phyloP scores from a whole-genome alignment of 495 filamentous ascomycete species.

The Niebla homalea region DNA sequence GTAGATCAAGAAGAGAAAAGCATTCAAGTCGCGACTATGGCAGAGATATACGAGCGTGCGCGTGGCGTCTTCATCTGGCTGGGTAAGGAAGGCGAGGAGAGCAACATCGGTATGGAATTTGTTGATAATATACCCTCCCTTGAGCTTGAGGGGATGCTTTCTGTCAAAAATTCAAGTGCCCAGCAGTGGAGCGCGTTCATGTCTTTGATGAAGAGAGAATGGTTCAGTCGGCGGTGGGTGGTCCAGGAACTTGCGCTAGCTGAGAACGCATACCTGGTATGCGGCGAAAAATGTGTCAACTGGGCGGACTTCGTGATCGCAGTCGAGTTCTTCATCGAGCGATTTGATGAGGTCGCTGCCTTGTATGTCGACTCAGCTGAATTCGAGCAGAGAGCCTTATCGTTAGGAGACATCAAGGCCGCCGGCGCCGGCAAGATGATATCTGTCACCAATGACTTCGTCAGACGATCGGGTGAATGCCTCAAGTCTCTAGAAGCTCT shows the following conservation, averaged over 20 bases:
- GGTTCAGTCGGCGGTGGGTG: slow-evolving; percentile 27
- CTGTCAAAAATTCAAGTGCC: neutral
- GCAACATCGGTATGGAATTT: slow-evolving; percentile 4
- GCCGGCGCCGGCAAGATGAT: too few relatives aligned
- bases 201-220: slow-evolving; percentile 21
- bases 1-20: slow-evolving; percentile 18
- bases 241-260: slow-evolving; percentile 28
- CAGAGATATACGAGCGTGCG: slow-evolving; percentile 19
- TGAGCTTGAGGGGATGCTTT: too few relatives aligned
- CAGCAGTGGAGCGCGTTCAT: slow-evolving; percentile 19
- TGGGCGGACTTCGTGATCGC: neutral
- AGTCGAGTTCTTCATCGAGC: neutral
- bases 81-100: slow-evolving; percentile 10
- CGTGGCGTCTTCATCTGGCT: slow-evolving; percentile 19
- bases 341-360: neutral
- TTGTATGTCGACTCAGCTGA: neutral
- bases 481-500: too few relatives aligned
- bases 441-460: too few relatives aligned
- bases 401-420: too few relatives aligned
- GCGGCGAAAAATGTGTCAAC: neutral
- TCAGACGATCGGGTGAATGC: too few relatives aligned
- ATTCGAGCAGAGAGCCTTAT: too few relatives aligned
- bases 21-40: slow-evolving; percentile 22
- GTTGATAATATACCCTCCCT: too few relatives aligned
- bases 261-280: neutral